Evolutionary conservation across 2,329 filamentous ascomycete genomes (phyloP).

Genomic region (Plectosphaerella sp.): DNA sequence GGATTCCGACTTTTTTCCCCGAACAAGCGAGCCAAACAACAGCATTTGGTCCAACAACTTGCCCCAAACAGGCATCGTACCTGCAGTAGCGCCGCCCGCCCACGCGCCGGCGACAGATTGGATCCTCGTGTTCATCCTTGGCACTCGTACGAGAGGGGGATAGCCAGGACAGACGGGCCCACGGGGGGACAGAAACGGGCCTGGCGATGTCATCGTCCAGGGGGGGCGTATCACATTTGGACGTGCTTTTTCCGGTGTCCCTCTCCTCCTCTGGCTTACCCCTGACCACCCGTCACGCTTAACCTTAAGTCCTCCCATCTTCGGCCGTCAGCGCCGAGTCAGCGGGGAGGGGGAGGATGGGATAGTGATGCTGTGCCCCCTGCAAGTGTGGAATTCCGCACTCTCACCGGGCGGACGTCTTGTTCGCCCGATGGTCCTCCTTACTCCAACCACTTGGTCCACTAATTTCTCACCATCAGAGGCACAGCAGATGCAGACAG

Average conservation of each 20-base stretch:
- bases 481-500: no score
- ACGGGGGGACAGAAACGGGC: neutral
- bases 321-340: no score
- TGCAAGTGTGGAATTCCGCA: no score
- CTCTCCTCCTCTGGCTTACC: no score
- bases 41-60: neutral
- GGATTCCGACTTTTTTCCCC: neutral
- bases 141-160: neutral
- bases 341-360: no score
- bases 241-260: neutral
- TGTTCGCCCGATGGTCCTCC: no score
- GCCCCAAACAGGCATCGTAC: neutral
- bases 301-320: no score
- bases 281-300: no score
- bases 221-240: neutral
- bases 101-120: neutral
- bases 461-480: no score
- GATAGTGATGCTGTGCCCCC: no score
- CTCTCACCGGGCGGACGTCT: no score
- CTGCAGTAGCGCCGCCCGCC: neutral
- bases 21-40: neutral
- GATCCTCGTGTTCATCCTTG: neutral
- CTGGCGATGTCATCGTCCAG: neutral
- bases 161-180: neutral
- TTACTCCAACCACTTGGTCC: no score